Conservation (phyloP, 73 alveolate genomes). For the Uronychia setigera region DNA sequence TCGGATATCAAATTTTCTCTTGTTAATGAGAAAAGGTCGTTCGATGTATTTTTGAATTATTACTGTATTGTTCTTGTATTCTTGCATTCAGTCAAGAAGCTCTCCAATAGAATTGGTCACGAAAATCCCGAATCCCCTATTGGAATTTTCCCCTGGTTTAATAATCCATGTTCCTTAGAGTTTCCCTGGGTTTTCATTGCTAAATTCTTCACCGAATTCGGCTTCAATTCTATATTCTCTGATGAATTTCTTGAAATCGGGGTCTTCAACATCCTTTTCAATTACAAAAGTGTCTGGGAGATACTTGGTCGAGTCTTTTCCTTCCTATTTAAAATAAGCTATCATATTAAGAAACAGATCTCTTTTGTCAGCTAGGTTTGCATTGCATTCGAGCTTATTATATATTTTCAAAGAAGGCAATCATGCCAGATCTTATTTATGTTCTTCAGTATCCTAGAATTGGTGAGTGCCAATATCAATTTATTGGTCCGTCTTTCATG, state of each 20-base stretch:
- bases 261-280: not conserved
- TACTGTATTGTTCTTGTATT: conserved; percentile 33
- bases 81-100: not conserved
- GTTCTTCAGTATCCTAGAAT: not conserved
- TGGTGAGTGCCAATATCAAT: not conserved
- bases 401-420: not conserved
- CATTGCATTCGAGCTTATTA: not conserved
- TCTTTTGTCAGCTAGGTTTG: not conserved
- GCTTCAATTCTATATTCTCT: too few species aligned
- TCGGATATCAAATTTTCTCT: conserved; percentile 41
- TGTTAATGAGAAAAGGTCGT: conserved; percentile 26
- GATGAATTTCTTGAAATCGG: not conserved
- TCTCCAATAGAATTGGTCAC: not conserved
- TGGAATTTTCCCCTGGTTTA: not conserved
- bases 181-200: not conserved
- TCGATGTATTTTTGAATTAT: conserved; percentile 56
- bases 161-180: not conserved
- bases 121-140: not conserved
- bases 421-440: not conserved
- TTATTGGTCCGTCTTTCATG: not conserved
- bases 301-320: not conserved
- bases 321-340: not conserved
- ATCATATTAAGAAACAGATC: not conserved
- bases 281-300: not conserved
- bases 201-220: not conserved